Base-by-base conservation (phyloP, 2,329 filamentous ascomycete species). In the Lecanicillium sp. region DNA sequence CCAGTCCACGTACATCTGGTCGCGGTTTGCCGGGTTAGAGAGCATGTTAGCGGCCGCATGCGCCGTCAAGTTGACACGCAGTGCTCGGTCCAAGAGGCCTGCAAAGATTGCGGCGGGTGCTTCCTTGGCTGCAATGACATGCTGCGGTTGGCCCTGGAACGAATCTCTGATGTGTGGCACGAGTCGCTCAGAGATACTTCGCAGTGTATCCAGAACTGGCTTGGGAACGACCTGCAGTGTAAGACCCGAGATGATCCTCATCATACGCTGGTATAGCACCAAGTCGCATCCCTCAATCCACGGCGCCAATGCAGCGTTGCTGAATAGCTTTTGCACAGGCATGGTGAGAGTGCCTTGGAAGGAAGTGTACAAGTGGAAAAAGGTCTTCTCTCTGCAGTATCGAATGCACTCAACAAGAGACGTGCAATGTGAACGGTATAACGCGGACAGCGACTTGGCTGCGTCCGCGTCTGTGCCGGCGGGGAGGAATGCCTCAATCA, bases 211-310 rank as follows among this genome's bases (percentile, higher is more conserved):
- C 43, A 96, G 71, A 6, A 97, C 89, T 4, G 82, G 75, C 42
- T 89, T 86, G 2, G 92, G 92, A 4, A 94, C 83, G 12, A 95
- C 89, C 58, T 97, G 89, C 7, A 96, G 72, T 4, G 87, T 92
- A 29, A 97, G 71, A n/a, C 82, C 80, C 1, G 86, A 84, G 29
- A 97, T 79, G 44, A 96, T 94, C 39, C 83, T 81, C 65, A 96
- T 88, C 84, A 97, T 95, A 49, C 89, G 88, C 59, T 97, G 88
- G 57, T 98, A 98, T 65, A 96, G 85, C 25, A 90, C 74, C 64
- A 92, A 94, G 59, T 98, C 92, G 57, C 87, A 95, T 58, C 94
- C 84, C 56, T 92, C 86, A 44, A 98, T 94, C 92, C 92, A 98
- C 2, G 84, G 75, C 3, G 88, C 87, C 40, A 97, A 68, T 40